phyloP scores from a whole-genome alignment of 2,329 filamentous ascomycete genomes.

The Botrytis fabae region DNA sequence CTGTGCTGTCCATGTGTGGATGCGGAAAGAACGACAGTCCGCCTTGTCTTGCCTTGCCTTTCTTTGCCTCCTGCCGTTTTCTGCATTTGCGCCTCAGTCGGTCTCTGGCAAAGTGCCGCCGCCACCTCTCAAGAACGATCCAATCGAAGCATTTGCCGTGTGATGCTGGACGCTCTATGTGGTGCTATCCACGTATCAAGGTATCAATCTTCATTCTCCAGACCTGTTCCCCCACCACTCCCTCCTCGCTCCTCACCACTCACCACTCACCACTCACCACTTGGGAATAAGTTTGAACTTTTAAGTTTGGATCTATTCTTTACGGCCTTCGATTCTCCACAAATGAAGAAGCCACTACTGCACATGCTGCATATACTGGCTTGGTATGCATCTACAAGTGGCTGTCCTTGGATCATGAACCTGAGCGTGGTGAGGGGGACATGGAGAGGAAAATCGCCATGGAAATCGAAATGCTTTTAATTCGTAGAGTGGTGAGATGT shows the following conservation, averaged over 20 bases:
- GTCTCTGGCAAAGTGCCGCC: background rate
- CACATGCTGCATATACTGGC: background rate
- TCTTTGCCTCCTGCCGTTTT: too few species aligned
- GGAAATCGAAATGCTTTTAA: background rate
- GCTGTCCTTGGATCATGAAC: background rate
- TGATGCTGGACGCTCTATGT: background rate
- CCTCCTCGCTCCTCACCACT: background rate
- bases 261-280: background rate
- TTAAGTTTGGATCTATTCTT: conserved; percentile 4
- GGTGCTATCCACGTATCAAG: background rate
- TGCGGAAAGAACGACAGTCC: background rate
- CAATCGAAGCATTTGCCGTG: background rate
- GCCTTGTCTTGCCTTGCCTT: background rate
- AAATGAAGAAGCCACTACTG: conserved; percentile 8
- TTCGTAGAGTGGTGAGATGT: background rate
- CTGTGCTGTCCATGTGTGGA: background rate
- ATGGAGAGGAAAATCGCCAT: background rate
- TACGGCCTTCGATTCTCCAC: background rate
- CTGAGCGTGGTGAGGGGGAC: background rate
- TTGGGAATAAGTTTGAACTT: background rate
- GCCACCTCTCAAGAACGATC: background rate
- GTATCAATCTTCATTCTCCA: background rate
- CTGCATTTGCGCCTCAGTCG: background rate
- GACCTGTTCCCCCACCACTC: background rate
- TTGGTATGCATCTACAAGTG: background rate